A percentile compares a stretch with the other conserved stretches of the same genome.
These are phyloP conservation scores for Lasiodiplodia theobromae DNA, from an alignment of 2,329 filamentous ascomycete genomes.

Conservation along the genomic window DNA sequence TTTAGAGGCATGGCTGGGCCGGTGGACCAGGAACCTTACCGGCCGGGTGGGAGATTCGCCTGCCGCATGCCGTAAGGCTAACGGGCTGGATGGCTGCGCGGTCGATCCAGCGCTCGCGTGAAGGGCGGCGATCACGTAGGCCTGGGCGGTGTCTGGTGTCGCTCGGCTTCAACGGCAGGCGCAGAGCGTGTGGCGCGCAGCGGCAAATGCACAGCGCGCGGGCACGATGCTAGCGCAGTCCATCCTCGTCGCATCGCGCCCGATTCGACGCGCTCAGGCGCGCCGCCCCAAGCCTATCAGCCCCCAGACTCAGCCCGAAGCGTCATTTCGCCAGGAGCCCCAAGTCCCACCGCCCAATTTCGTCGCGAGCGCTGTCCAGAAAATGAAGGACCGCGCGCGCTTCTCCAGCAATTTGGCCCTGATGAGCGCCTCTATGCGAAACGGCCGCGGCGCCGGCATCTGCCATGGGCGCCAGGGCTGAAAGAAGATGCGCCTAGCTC, in stretches of 20 bases:
- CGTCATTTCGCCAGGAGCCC: constrained; percentile 25
- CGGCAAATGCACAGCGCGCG: constrained; percentile 22
- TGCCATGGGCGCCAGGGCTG: constrained; percentile 14
- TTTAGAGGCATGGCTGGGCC: constrained; percentile 16
- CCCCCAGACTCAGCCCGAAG: neutral
- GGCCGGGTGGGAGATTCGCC: constrained; percentile 29
- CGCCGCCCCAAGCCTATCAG: constrained; percentile 18
- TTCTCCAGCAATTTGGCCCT: constrained; percentile 22
- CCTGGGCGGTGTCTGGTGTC: constrained; percentile 16
- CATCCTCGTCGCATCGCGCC: constrained; percentile 21
- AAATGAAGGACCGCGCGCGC: constrained; percentile 27
- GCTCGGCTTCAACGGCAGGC: constrained; percentile 27
- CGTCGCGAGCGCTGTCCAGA: neutral
- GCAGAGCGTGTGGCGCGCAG: constrained; percentile 17
- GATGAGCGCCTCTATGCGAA: constrained; percentile 26
- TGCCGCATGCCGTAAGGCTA: constrained; percentile 31
- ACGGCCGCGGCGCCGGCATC: constrained; percentile 12
- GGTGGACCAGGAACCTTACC: constrained; percentile 29
- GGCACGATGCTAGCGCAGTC: constrained; percentile 24
- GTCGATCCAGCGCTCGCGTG: constrained; percentile 30
- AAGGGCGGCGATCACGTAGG: constrained; percentile 28
- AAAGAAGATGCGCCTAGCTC: constrained; percentile 20
- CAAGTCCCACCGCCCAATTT: constrained; percentile 9
- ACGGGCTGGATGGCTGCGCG: constrained; percentile 28
- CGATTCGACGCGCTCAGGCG: constrained; percentile 17